Evolutionary conservation across 2,329 filamentous ascomycete genomes (phyloP).

Genomic region (Ramularia endophylla): DNA sequence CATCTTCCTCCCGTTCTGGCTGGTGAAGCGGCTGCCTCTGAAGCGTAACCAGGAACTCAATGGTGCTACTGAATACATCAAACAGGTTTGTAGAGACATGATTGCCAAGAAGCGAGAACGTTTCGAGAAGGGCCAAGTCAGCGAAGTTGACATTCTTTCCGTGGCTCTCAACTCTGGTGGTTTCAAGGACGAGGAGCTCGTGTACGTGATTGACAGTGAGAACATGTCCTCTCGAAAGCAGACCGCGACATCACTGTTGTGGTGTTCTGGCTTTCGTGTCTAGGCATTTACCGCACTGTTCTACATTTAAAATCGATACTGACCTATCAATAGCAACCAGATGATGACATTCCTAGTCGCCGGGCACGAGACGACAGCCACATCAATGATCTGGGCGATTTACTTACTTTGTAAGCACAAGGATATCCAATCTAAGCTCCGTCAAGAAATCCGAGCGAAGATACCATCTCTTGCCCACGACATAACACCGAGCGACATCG

Average conservation of each 20-base stretch:
- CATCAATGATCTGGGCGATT: constrained; percentile 48
- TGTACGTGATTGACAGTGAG: constrained; percentile 27
- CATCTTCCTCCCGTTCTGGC: constrained; percentile 57
- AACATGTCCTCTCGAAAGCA: too few relatives aligned
- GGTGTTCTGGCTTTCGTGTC: too few relatives aligned
- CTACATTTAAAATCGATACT: neutral
- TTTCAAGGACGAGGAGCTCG: constrained; percentile 73
- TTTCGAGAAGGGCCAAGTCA: constrained; percentile 39
- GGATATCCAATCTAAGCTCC: constrained; percentile 43
- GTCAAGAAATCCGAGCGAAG: constrained; percentile 44
- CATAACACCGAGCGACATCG: constrained; percentile 55
- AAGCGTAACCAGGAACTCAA: constrained; percentile 62
- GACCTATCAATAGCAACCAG: constrained; percentile 56
- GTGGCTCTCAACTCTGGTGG: constrained; percentile 70
- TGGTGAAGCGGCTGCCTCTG: constrained; percentile 61
- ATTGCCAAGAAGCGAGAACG: constrained; percentile 63
- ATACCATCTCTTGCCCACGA: constrained; percentile 40
- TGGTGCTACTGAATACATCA: constrained; percentile 53
- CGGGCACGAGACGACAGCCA: constrained; percentile 52
- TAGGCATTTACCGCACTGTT: neutral
- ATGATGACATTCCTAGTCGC: constrained; percentile 68
- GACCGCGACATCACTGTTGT: too few relatives aligned
- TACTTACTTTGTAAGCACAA: constrained; percentile 49
- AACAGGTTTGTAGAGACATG: constrained; percentile 57
- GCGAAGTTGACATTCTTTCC: constrained; percentile 68